These are phyloP conservation scores for Aspergillus sp. DNA, from an alignment of 2,329 filamentous ascomycete genomes.

Conservation along the genomic window DNA sequence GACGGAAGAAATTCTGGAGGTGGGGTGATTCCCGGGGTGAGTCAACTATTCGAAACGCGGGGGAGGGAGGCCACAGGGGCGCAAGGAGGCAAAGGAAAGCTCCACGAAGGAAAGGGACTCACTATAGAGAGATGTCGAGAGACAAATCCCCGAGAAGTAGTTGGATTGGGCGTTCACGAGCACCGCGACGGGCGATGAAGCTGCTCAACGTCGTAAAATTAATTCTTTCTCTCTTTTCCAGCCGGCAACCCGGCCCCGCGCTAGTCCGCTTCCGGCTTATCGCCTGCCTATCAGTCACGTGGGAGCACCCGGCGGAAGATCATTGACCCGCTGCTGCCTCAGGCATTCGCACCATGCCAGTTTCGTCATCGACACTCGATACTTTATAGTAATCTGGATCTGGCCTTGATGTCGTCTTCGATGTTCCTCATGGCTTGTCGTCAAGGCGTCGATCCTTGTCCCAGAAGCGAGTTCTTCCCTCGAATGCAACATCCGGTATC, in stretches of 20 bases:
- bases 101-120: constrained; percentile 12
- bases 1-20: constrained; percentile 8
- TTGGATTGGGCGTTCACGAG: constrained; percentile 15
- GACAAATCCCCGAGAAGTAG: constrained; percentile 21
- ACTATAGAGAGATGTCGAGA: constrained; percentile 12
- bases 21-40: constrained; percentile 2
- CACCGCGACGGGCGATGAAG: constrained; percentile 19
- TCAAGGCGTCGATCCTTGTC: no score
- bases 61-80: constrained; percentile 3
- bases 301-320: background rate
- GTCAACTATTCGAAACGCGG: constrained; percentile 6
- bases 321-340: background rate
- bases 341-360: background rate
- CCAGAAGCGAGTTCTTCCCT: no score
- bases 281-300: constrained; percentile 25
- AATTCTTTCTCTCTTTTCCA: constrained; percentile 16
- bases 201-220: constrained; percentile 20
- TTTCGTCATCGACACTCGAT: no score
- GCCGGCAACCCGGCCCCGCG: constrained; percentile 20
- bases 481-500: no score
- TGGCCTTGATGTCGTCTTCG: no score
- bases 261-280: constrained; percentile 29
- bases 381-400: no score
- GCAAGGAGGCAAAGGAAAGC: background rate
- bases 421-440: no score